phyloP scores from a whole-genome alignment of 2,329 filamentous ascomycete genomes.

The Ophiocordyceps sinensis region DNA sequence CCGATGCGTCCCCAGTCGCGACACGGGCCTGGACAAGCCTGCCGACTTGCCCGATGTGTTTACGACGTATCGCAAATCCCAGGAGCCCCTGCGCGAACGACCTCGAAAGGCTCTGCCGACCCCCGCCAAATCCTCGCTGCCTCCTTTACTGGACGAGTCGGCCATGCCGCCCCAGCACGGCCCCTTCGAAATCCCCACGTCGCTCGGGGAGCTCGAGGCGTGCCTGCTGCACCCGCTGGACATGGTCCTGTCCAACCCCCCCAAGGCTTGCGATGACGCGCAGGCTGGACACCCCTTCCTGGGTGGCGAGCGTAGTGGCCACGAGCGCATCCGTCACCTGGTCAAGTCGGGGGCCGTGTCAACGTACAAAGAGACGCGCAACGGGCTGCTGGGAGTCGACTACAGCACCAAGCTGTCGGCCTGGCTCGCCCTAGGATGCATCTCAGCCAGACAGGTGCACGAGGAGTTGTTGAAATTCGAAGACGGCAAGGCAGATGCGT shows the following conservation, averaged over 20 bases:
- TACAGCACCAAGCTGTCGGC: slow-evolving; percentile 66
- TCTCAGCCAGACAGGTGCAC: slow-evolving; percentile 62
- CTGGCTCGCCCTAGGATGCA: slow-evolving; percentile 56
- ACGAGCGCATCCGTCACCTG: slow-evolving; percentile 43
- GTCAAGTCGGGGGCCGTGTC: slow-evolving; percentile 45
- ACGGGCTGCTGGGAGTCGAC: slow-evolving; percentile 54
- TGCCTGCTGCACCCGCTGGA: slow-evolving; percentile 44
- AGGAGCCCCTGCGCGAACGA: slow-evolving; percentile 54
- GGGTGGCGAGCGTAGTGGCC: slow-evolving; percentile 51
- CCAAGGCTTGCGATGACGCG: slow-evolving; percentile 35
- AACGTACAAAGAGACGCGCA: slow-evolving; percentile 55
- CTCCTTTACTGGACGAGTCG: slow-evolving; percentile 34
- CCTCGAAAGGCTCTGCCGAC: slow-evolving; percentile 43
- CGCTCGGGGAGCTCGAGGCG: slow-evolving; percentile 34
- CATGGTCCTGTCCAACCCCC: slow-evolving; percentile 33
- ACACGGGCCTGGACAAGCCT: slow-evolving; percentile 43
- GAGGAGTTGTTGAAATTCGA: slow-evolving; percentile 54
- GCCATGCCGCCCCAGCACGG: slow-evolving; percentile 40
- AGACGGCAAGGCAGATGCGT: slow-evolving; percentile 35
- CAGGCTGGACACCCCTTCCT: slow-evolving; percentile 49
- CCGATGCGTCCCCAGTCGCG: slow-evolving; percentile 34
- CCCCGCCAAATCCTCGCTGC: slow-evolving; percentile 36
- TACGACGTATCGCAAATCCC: slow-evolving; percentile 57
- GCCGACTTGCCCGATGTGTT: slow-evolving; percentile 59
- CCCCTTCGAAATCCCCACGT: slow-evolving; percentile 50